Evolutionary conservation across 306 rosid species (phyloP), one percentile per base, ranked within the genome.

Genomic region (Astragalus glycyphyllos): DNA sequence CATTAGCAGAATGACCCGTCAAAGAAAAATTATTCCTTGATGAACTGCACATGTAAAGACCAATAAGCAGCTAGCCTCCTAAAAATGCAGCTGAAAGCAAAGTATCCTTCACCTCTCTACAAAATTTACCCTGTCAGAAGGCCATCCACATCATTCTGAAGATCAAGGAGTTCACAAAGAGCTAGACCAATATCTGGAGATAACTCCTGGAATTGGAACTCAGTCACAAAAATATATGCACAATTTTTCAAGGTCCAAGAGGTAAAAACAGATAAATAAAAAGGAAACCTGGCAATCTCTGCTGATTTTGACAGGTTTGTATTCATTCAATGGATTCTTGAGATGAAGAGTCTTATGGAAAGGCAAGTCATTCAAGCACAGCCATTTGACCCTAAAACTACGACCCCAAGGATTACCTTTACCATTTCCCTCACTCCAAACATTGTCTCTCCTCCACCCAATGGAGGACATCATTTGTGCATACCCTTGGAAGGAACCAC

Each of bases 401-500:
- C 83, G 81, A 8, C 92, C 96, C 90, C 96, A 85, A 11, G 92
- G 96, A 78, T 85, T 87, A 77, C 84, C 54, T 79, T 83, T 90
- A 47, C 92, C 71, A 26, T 77, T 82, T 76, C 92, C 87, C 58
- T 84, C 89, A 76, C 80, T 80, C 96, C 96, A 90, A 76, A 85
- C 84, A 74, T 78, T 74, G 74, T 87, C 92, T 79, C 89, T 83
- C 79, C 89, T 86, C 86, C 88, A 80, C 72, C 96, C 92, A 71
- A 83, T 84, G 59, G 92, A 65, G 65, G 96, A 90, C 82, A 80
- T 69, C 96, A 90, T 90, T 77, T 87, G 87, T 4, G 90, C 96
- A 72, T 90, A 90, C 68, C 96, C 96, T 90, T 87, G 96, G 83
- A 90, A 90, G 84, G 74, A 80, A 58, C 96, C 96, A 74, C 96